phyloP scores from a whole-genome alignment of 306 rosid species.

The Vigna mungo region DNA sequence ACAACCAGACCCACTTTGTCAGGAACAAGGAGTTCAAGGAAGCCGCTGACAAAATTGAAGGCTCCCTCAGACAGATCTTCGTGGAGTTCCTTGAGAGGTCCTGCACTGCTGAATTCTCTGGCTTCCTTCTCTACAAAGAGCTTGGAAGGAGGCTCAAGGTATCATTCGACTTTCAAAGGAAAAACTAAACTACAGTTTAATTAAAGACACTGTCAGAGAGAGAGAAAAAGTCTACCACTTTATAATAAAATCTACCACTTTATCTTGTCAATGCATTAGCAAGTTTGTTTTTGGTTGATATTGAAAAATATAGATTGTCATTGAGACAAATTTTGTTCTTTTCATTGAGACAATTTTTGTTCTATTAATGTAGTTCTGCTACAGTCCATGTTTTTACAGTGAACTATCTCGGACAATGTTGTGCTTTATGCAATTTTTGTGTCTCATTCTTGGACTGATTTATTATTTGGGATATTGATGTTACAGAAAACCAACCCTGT shows the following conservation, averaged over 20 bases:
- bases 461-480: conserved; percentile 42
- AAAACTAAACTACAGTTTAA: background rate
- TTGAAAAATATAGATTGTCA: background rate
- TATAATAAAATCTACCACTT: background rate
- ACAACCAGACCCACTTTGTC: conserved; percentile 95
- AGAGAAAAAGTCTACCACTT: no score
- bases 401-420: conserved; percentile 1
- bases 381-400: conserved; percentile 6
- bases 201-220: background rate
- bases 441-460: conserved; percentile 19
- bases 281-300: background rate
- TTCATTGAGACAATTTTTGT: background rate
- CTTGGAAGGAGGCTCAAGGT: conserved; percentile 99
- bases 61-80: conserved; percentile 87
- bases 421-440: conserved; percentile 12
- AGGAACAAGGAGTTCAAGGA: conserved; percentile 98
- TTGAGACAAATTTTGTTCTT: conserved; percentile 12
- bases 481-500: conserved; percentile 98
- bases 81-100: conserved; percentile 99
- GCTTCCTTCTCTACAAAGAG: conserved; percentile 97
- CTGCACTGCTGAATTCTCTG: conserved; percentile 99
- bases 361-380: conserved; percentile 28
- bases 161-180: background rate
- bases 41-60: conserved; percentile 91
- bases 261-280: background rate